These are phyloP conservation scores for Amylocystis lapponica DNA, from an alignment of 768 basidiomycete species.

Conservation along the genomic window DNA sequence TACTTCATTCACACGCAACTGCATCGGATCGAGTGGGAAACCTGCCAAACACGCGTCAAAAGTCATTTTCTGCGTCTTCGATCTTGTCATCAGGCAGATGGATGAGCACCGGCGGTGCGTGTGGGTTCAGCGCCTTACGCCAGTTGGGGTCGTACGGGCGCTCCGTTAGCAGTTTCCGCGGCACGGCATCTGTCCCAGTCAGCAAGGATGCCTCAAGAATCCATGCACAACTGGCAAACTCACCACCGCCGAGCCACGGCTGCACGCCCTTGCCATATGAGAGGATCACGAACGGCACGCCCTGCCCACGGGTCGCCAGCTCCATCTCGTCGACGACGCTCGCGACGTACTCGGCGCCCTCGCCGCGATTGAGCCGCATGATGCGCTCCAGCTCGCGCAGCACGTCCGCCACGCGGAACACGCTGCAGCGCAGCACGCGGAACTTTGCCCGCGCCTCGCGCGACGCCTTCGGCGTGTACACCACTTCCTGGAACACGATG, in stretches of 20 bases:
- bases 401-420: slow-evolving; percentile 20
- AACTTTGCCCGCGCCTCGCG: slow-evolving; percentile 15
- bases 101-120: slow-evolving; percentile 7
- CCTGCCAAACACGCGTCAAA: too few relatives aligned
- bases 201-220: background rate
- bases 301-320: background rate
- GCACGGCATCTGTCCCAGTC: slow-evolving; percentile 5
- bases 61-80: slow-evolving; percentile 15
- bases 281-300: slow-evolving; percentile 10
- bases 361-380: slow-evolving; percentile 14
- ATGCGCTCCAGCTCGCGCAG: slow-evolving; percentile 16
- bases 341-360: slow-evolving; percentile 17
- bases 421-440: slow-evolving; percentile 13
- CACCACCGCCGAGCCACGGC: slow-evolving; percentile 12
- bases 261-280: slow-evolving; percentile 8
- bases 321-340: slow-evolving; percentile 5
- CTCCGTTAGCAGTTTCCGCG: slow-evolving; percentile 1
- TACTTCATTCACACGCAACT: too few relatives aligned
- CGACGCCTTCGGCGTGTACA: slow-evolving; percentile 16
- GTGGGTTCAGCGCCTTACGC: slow-evolving; percentile 15
- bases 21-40: too few relatives aligned
- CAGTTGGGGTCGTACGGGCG: slow-evolving; percentile 15
- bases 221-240: background rate
- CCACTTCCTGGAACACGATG: slow-evolving; percentile 19
- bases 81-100: slow-evolving; percentile 5